Evolutionary conservation across 805 yeast species (phyloP), one percentile per base, ranked within the genome.

Genomic region (Dipodascus geniculatus): DNA sequence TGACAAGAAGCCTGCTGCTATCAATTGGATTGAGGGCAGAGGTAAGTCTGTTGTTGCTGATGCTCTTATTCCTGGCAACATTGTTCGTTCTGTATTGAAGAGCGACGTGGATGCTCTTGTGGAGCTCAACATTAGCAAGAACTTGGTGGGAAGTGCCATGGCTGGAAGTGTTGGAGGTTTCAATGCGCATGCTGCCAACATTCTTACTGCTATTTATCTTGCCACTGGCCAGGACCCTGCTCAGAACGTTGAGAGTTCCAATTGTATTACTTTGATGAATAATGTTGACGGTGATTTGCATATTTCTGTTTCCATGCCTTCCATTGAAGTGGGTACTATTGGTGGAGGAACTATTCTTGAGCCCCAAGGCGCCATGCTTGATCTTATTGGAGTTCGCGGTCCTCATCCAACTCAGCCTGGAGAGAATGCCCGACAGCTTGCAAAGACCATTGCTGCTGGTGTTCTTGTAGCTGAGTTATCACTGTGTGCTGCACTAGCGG

Each of bases 191-290:
- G 98, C 99, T 53, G 95, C 99, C 50, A 93, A 93, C 68, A 72
- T 93, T 61, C 91, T 93, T 35, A 95, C 99, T 35, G 98, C 99
- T 9, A 83, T 93, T 23, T 93, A 72, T 68, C 73, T 93, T 59
- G 99, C 99, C 2, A 80, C 96, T 55, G 99, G 99, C 55, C 99
- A 93, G 74, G 99, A 93, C 71, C 99, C 99, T n/a, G 99, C 99
- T 1, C 99, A 93, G 73, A 93, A 93, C 65, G 97, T 93, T 52
- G 99, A 91, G 73, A 83, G 95, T 56, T 88, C 97, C 31, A 91
- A 90, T 71, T 93, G 99, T 83, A 91, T 93, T 56, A 93, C 99
- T 1, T 75, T 93, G 60, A 90, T 93, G 95, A 82, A 83, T 63
- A 88, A 86, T 67, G 75, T 76, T 51, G 65, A 63, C 42, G 99